These are phyloP conservation scores for Amphirosellinia nigrospora DNA, from an alignment of 495 filamentous ascomycete genomes.

Conservation along the genomic window DNA sequence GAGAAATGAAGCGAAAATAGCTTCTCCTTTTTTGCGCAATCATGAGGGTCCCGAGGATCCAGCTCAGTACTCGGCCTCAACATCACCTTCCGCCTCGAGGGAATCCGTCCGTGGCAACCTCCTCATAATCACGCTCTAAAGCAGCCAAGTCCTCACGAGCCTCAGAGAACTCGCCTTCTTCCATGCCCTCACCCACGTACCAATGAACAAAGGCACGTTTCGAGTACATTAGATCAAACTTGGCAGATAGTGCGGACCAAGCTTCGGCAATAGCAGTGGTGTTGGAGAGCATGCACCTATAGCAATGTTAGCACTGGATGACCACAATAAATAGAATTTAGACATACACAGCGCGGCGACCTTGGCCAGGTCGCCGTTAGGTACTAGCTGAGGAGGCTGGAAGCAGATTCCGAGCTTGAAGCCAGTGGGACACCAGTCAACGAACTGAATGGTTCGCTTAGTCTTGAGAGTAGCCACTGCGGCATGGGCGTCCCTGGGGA, in stretches of 20 bases:
- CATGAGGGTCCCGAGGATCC: conserved; percentile 27
- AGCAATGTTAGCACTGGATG: conserved; percentile 34
- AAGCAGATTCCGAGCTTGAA: conserved; percentile 99
- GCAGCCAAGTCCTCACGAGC: conserved; percentile 97
- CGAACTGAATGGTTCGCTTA: conserved; percentile 97
- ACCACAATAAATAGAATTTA: background rate
- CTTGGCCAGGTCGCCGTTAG: conserved; percentile 95
- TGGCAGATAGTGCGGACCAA: conserved; percentile 95
- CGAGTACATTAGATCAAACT: conserved; percentile 99
- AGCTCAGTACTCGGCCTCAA: conserved; percentile 93
- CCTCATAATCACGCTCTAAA: conserved; percentile 98
- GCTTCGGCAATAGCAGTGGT: conserved; percentile 98
- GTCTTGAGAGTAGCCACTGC: conserved; percentile 97
- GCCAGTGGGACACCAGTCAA: conserved; percentile 99
- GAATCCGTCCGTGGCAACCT: conserved; percentile 98
- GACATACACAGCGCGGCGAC: conserved; percentile 95
- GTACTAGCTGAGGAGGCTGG: conserved; percentile 93
- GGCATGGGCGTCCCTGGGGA: conserved; percentile 90
- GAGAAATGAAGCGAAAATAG: conserved; percentile 35
- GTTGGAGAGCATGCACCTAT: conserved; percentile 98
- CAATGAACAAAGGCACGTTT: conserved; percentile 99
- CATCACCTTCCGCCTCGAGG: conserved; percentile 83
- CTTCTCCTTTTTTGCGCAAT: conserved; percentile 31
- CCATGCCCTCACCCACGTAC: conserved; percentile 99
- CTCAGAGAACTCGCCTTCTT: conserved; percentile 99